A percentile compares a stretch with the other conserved stretches of the same genome.
Evolutionary conservation across 2,329 filamentous ascomycete species (phyloP).

Genomic region (Fusarium euwallaceae): DNA sequence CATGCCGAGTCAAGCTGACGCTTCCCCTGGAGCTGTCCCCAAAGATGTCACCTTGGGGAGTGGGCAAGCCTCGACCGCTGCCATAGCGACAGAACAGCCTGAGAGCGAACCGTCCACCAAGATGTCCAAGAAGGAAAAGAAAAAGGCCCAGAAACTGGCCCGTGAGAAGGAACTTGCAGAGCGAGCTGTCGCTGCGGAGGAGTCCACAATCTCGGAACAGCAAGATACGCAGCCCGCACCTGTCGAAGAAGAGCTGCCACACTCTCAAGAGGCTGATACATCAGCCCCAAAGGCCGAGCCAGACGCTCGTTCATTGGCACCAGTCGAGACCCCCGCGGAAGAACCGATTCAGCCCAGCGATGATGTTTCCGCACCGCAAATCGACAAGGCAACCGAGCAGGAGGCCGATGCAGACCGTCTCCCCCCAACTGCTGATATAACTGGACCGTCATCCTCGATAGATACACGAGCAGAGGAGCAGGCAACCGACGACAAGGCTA

Average conservation of each 20-base stretch:
- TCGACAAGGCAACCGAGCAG: constrained; percentile 48
- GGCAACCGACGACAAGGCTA: constrained; percentile 35
- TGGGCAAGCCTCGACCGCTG: background rate
- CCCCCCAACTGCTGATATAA: background rate
- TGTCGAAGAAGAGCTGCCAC: constrained; percentile 11
- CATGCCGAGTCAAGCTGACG: background rate
- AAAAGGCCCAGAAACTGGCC: constrained; percentile 52
- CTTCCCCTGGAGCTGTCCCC: background rate
- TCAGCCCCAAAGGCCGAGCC: background rate
- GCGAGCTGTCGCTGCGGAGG: constrained; percentile 3
- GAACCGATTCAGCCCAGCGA: constrained; percentile 12
- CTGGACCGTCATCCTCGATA: background rate
- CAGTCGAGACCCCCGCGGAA: background rate
- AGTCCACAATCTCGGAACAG: background rate
- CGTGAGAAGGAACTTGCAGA: constrained; percentile 25
- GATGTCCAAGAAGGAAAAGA: constrained; percentile 53
- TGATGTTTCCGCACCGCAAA: constrained; percentile 26
- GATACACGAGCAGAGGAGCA: background rate
- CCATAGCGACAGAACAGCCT: background rate
- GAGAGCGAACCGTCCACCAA: constrained; percentile 25
- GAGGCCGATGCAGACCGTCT: background rate
- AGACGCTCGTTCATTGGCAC: background rate
- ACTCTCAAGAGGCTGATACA: background rate
- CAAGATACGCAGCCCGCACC: background rate
- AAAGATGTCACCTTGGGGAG: background rate